These are phyloP conservation scores for Ploettnerulaceae sp. DNA, from an alignment of 2,329 filamentous ascomycete genomes.

Conservation along the genomic window DNA sequence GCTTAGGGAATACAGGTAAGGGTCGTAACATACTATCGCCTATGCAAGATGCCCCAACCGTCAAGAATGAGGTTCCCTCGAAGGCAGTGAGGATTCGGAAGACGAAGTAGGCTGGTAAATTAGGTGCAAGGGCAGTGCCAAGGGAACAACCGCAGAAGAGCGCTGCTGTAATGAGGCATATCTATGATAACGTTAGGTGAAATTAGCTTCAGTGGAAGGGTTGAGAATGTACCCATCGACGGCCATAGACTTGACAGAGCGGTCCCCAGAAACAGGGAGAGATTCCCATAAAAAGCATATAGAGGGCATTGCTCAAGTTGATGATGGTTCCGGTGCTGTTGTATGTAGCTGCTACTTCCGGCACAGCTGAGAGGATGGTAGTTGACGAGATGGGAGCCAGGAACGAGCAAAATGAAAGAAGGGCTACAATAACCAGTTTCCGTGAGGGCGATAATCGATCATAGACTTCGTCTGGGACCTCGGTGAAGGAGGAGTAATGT, in stretches of 20 bases:
- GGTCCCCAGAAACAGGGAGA: slow-evolving; percentile 69
- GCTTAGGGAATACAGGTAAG: too few species aligned
- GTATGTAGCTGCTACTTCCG: slow-evolving; percentile 65
- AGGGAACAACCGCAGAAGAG: slow-evolving; percentile 67
- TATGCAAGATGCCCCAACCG: slow-evolving; percentile 66
- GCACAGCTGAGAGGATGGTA: slow-evolving; percentile 66
- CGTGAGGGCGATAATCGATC: slow-evolving; percentile 54
- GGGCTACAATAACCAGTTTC: slow-evolving; percentile 62
- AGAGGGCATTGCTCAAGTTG: slow-evolving; percentile 70
- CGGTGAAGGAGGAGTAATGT: slow-evolving; percentile 26
- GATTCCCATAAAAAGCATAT: slow-evolving; percentile 69
- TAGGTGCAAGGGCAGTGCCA: slow-evolving; percentile 67
- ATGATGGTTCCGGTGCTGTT: slow-evolving; percentile 63
- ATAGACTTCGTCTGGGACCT: slow-evolving; percentile 52
- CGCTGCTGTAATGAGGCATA: slow-evolving; percentile 53
- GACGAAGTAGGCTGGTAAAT: slow-evolving; percentile 65
- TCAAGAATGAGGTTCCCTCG: slow-evolving; percentile 68
- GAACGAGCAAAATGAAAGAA: slow-evolving; percentile 71
- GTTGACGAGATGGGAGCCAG: slow-evolving; percentile 72
- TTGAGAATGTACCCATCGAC: slow-evolving; percentile 45
- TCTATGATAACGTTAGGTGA: slow-evolving; percentile 35
- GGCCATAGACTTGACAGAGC: slow-evolving; percentile 59
- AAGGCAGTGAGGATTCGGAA: slow-evolving; percentile 72
- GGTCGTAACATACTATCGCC: too few species aligned
- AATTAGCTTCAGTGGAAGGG: background rate